A percentile compares a stretch with the other conserved stretches of the same genome.
Evolutionary conservation across 2,329 filamentous ascomycete species (phyloP).

Genomic region (Hyphodiscus sp.): DNA sequence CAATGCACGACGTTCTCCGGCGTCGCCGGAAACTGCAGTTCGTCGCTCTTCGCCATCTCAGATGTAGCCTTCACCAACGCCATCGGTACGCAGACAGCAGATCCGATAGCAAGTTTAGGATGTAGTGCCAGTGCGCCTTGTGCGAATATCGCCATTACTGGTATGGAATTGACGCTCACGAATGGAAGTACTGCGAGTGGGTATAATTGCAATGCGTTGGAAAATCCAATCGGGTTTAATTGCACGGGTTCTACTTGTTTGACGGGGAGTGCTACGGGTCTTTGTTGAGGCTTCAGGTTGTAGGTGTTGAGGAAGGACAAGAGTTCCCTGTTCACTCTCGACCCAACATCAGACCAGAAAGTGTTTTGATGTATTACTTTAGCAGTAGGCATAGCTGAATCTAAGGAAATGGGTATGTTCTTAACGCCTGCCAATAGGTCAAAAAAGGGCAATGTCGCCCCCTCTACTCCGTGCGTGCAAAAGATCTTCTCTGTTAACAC

Average conservation of each 20-base stretch:
- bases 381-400: background rate
- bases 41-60: constrained; percentile 34
- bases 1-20: constrained; percentile 36
- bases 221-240: no score
- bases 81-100: constrained; percentile 13
- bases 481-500: background rate
- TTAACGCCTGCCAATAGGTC: background rate
- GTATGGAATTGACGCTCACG: no score
- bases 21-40: constrained; percentile 33
- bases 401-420: background rate
- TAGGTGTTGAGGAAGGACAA: background rate
- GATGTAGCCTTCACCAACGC: constrained; percentile 21
- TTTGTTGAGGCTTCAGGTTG: no score
- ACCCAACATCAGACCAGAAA: background rate
- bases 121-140: constrained; percentile 27
- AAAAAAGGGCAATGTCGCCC: background rate
- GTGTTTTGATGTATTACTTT: background rate
- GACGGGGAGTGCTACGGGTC: no score
- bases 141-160: background rate
- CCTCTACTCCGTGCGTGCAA: background rate
- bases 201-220: no score
- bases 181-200: no score
- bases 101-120: constrained; percentile 26
- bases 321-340: no score
- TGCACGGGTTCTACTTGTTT: no score